Conservation (phyloP, 768 basidiomycete species). For the Dentipellis sp. region DNA sequence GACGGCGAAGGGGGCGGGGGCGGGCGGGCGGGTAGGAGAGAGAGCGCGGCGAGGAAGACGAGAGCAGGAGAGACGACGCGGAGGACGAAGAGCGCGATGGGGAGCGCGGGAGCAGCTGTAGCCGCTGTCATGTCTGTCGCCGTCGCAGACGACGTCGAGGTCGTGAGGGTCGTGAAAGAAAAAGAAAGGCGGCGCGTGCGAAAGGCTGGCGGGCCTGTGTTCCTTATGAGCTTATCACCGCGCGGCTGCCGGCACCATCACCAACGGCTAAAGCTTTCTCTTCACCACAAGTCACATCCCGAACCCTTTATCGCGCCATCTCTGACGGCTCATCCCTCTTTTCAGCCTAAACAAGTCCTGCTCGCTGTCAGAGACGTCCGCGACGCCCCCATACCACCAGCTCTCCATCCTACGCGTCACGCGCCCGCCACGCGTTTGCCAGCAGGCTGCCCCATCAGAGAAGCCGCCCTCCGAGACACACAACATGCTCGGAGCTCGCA, state of each 20-base stretch:
- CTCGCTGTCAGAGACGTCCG: too few species aligned
- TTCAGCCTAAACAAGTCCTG: too few species aligned
- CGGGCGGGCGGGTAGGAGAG: slow-evolving; percentile 45
- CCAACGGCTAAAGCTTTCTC: neutral
- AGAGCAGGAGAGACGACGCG: slow-evolving; percentile 62
- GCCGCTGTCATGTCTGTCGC: slow-evolving; percentile 6
- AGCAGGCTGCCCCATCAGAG: too few species aligned
- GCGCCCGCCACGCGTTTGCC: too few species aligned
- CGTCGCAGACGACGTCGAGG: slow-evolving; percentile 7
- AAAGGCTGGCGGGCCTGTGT: neutral
- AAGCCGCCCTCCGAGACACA: too few species aligned
- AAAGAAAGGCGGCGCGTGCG: neutral
- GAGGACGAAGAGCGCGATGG: slow-evolving; percentile 40
- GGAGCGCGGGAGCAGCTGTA: slow-evolving; percentile 10
- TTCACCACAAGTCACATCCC: neutral
- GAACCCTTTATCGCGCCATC: too few species aligned
- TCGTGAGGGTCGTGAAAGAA: neutral
- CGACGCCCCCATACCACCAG: too few species aligned
- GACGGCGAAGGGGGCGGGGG: slow-evolving; percentile 36
- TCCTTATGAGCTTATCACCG: neutral
- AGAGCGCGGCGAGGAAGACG: slow-evolving; percentile 51
- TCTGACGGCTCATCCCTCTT: too few species aligned
- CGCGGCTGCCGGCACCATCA: neutral
- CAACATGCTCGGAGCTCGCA: too few species aligned
- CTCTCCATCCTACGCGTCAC: too few species aligned